Conservation (phyloP, 345 rosid genomes). For the Eucalyptus erythrocorys region DNA sequence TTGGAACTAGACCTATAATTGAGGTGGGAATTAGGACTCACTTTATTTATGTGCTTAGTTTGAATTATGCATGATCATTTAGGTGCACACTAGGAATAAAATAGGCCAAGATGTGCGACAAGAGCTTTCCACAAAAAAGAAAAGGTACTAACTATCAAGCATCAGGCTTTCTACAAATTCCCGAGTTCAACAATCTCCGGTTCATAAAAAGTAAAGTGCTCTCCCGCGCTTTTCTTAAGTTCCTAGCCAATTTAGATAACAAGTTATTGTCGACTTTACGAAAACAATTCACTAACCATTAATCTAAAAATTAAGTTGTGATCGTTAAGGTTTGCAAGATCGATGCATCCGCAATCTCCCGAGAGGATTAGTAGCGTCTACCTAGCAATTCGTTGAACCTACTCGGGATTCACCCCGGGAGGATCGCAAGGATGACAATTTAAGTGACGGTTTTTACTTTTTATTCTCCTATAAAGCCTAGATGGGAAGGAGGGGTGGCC, state of each 20-base stretch:
- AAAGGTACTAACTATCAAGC: neutral
- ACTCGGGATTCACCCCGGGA: neutral
- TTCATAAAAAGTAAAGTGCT: neutral
- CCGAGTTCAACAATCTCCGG: fast-evolving
- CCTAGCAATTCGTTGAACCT: neutral
- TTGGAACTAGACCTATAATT: neutral
- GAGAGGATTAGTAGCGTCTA: neutral
- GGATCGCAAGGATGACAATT: neutral
- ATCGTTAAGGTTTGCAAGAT: neutral
- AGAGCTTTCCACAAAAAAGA: neutral
- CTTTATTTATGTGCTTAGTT: neutral
- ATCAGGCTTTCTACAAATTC: neutral
- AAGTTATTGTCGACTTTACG: too few species aligned
- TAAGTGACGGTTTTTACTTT: neutral
- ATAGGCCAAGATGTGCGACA: neutral
- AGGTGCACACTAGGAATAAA: neutral
- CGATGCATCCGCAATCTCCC: fast-evolving
- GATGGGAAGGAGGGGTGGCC: neutral
- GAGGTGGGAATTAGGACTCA: neutral
- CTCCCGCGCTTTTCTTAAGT: neutral
- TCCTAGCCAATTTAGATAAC: neutral
- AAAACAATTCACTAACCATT: neutral
- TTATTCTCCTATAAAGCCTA: neutral
- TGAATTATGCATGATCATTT: neutral
- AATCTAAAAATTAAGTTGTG: neutral